A percentile compares a stretch with the other conserved stretches of the same genome.
These are phyloP conservation scores for Backusella tuberculispora DNA, from an alignment of 192 early-diverging fungal genomes.

Conservation along the genomic window DNA sequence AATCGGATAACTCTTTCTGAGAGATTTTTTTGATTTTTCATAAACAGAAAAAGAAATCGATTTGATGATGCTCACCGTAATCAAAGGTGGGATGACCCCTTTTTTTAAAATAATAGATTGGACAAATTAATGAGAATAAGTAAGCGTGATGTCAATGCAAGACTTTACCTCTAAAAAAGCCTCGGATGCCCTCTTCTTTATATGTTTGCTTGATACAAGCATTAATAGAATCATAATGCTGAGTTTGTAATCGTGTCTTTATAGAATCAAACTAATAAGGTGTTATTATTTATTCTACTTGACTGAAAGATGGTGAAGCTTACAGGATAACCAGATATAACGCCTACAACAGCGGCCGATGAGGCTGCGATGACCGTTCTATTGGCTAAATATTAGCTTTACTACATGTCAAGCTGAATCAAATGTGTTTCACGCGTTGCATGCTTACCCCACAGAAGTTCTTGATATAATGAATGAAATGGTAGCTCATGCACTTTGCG, in stretches of 20 bases:
- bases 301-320: background rate
- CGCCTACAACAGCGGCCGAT: conserved; percentile 68
- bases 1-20: conserved; percentile 38
- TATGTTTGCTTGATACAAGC: conserved; percentile 80
- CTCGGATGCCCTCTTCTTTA: conserved; percentile 76
- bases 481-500: conserved; percentile 14
- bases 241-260: conserved; percentile 98
- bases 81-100: conserved; percentile 77
- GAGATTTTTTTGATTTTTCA: conserved; percentile 69
- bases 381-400: conserved; percentile 44
- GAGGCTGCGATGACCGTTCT: conserved; percentile 71
- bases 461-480: conserved; percentile 11
- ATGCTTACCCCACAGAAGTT: conserved; percentile 11
- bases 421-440: background rate
- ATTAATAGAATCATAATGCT: conserved; percentile 78
- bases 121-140: background rate
- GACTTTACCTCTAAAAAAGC: conserved; percentile 80
- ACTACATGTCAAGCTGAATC: conserved; percentile 2
- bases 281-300: conserved; percentile 7
- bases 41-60: conserved; percentile 93
- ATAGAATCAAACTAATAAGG: conserved; percentile 81
- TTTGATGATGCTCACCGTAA: conserved; percentile 85
- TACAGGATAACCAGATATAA: conserved; percentile 70
- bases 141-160: background rate
- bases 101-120: background rate